Evolutionary conservation across 1,284 basidiomycete genomes (phyloP), one percentile per base, ranked within the genome.

Genomic region (Trametes sp.): DNA sequence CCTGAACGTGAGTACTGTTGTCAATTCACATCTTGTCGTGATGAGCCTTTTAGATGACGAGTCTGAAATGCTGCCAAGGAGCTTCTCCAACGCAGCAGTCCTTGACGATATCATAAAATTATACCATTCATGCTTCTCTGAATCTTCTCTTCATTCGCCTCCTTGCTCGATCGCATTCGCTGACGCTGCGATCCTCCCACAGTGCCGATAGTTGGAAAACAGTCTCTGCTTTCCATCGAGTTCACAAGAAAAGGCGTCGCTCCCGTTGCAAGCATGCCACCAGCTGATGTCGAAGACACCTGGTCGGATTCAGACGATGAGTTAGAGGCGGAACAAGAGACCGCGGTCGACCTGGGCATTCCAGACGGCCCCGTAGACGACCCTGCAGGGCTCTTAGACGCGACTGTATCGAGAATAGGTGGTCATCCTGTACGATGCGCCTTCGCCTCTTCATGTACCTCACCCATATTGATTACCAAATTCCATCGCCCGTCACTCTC

Each of bases 61-160:
- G 92, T 94, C 92, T 81, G 92, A 94, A 78, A 70, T 74, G 73
- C 72, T 69, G 70, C 69, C 72, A 72, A 78, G 80, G 82, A 87
- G 88, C 84, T 88, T 86, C 86, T 87, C 84, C 81, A 72, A 75
- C 74, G 69, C 69, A 70, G 70, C 72, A 69, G 74, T 79, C 81
- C 65, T 71, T 90, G 92, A 93, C 85, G 92, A 93, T 72, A 81
- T 80, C 70, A 73, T 76, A 74, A 72, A 80, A 78, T 75, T 81
- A 81, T 90, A 89, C 92, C 92, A 94, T 94, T 94, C 92, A 94
- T 94, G 92, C 90, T 82, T 89, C 83, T 80, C 92, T 94, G 92
- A 94, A 72, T 70, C 74, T 74, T 73, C 71, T 44, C 59, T 49
- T 68, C 42, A 56, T 33, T 63, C 67, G 54, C 65, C 54, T 62